These are phyloP conservation scores for Pseudogymnoascus sp. DNA, from an alignment of 2,329 filamentous ascomycete genomes.

Conservation along the genomic window DNA sequence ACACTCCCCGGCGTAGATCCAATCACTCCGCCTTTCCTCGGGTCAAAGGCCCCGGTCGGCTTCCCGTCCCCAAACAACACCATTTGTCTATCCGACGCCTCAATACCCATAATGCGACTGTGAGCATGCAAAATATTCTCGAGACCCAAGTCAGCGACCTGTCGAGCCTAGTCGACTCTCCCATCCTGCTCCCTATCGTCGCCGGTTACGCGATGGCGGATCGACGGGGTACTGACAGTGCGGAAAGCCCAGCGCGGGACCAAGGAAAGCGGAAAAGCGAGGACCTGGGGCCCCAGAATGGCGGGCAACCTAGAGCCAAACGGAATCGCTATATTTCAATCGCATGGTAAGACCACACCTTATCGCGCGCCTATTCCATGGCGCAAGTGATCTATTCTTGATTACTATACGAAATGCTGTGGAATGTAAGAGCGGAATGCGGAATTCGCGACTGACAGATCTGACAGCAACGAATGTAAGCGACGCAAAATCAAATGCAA, in stretches of 20 bases:
- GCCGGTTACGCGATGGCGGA: slow-evolving; percentile 20
- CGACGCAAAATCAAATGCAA: slow-evolving; percentile 70
- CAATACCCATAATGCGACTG: slow-evolving; percentile 10
- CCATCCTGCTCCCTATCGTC: slow-evolving; percentile 16
- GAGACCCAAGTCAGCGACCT: slow-evolving; percentile 27
- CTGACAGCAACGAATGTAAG: slow-evolving; percentile 61
- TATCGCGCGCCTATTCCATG: background rate
- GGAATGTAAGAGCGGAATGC: background rate
- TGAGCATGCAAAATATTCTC: slow-evolving; percentile 28
- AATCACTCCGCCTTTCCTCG: background rate
- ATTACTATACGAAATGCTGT: background rate
- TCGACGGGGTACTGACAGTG: slow-evolving; percentile 19
- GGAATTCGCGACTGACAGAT: background rate
- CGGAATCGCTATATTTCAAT: slow-evolving; percentile 30
- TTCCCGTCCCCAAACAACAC: background rate
- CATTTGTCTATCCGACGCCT: slow-evolving; percentile 1
- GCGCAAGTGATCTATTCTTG: background rate
- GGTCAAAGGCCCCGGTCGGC: background rate
- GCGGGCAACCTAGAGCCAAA: slow-evolving; percentile 26
- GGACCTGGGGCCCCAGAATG: slow-evolving; percentile 12
- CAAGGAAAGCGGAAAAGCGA: slow-evolving; percentile 25
- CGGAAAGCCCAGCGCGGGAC: slow-evolving; percentile 24
- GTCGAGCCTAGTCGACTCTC: slow-evolving; percentile 25
- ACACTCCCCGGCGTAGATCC: background rate
- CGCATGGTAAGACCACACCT: slow-evolving; percentile 24